Evolutionary conservation across 2,329 filamentous ascomycete species (phyloP).

Genomic region (Phialophora expanda): DNA sequence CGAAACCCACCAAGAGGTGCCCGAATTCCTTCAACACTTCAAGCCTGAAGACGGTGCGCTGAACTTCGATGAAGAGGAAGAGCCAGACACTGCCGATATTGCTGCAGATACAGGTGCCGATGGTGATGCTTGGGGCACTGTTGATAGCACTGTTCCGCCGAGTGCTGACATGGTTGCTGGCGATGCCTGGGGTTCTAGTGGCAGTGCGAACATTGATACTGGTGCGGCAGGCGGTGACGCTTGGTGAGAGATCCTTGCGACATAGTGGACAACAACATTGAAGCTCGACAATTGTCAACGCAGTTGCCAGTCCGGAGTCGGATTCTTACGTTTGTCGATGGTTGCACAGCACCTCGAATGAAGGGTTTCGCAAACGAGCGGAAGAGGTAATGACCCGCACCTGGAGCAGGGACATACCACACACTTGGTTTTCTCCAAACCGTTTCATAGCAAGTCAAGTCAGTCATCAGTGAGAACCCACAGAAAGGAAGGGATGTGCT

Average conservation of each 20-base stretch:
- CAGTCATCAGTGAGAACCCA: background rate
- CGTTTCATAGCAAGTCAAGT: background rate
- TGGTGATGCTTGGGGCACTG: constrained; percentile 33
- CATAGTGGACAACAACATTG: background rate
- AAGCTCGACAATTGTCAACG: background rate
- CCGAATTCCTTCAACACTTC: constrained; percentile 76
- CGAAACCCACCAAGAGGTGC: constrained; percentile 77
- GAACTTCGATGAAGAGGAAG: constrained; percentile 61
- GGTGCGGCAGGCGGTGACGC: background rate
- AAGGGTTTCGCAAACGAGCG: background rate
- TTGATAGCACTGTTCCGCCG: constrained; percentile 11
- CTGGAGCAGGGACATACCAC: background rate
- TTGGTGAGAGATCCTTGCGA: background rate
- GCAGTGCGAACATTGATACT: constrained; percentile 4
- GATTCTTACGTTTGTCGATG: background rate
- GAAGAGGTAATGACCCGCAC: background rate
- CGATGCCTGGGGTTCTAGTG: constrained; percentile 22
- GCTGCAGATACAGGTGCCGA: constrained; percentile 35
- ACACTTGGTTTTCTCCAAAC: background rate
- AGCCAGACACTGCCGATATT: constrained; percentile 46
- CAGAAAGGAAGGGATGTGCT: background rate
- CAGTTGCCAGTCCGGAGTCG: background rate
- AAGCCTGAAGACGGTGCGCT: constrained; percentile 51
- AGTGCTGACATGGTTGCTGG: constrained; percentile 7
- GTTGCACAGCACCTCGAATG: background rate